Percentiles rank a stretch among this genome's conserved stretches.
These are phyloP conservation scores for Sarocladium kiliense DNA, from an alignment of 2,329 filamentous ascomycete genomes.

Conservation along the genomic window DNA sequence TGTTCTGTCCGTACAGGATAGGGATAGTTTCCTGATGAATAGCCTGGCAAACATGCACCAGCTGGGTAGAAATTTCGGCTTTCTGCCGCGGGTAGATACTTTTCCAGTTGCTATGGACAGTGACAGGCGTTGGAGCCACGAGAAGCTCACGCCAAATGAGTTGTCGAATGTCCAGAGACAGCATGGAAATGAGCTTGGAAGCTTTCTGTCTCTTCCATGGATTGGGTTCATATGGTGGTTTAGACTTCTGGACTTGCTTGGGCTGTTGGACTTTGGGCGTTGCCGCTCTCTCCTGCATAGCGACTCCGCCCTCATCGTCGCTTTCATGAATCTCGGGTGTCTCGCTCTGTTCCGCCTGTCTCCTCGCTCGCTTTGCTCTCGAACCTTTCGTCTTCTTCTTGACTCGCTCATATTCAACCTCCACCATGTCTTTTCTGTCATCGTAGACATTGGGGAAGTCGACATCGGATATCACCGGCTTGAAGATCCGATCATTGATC, in stretches of 20 bases:
- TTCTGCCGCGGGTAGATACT: constrained; percentile 10
- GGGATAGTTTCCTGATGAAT: constrained; percentile 31
- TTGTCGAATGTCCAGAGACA: constrained; percentile 25
- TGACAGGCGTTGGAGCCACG: constrained; percentile 23
- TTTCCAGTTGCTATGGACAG: constrained; percentile 28
- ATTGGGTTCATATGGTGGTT: not conserved
- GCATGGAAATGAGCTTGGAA: not conserved
- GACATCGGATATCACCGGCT: not conserved
- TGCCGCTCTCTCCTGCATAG: not conserved
- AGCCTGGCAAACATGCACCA: constrained; percentile 31
- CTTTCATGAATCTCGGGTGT: not conserved
- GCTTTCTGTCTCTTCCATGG: not conserved
- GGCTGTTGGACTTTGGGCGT: not conserved
- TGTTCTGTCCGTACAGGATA: constrained; percentile 43
- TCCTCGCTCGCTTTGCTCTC: not conserved
- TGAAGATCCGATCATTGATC: not conserved
- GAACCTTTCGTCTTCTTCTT: not conserved
- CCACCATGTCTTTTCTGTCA: not conserved
- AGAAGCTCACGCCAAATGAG: constrained; percentile 27
- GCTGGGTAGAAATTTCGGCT: not conserved
- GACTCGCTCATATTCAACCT: not conserved
- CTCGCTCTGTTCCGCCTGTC: not conserved
- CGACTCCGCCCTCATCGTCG: too few species aligned
- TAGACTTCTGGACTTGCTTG: not conserved
- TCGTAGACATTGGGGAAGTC: not conserved